Evolutionary conservation across 2,329 filamentous ascomycete genomes (phyloP).

Genomic region (Remersonia thermophila): DNA sequence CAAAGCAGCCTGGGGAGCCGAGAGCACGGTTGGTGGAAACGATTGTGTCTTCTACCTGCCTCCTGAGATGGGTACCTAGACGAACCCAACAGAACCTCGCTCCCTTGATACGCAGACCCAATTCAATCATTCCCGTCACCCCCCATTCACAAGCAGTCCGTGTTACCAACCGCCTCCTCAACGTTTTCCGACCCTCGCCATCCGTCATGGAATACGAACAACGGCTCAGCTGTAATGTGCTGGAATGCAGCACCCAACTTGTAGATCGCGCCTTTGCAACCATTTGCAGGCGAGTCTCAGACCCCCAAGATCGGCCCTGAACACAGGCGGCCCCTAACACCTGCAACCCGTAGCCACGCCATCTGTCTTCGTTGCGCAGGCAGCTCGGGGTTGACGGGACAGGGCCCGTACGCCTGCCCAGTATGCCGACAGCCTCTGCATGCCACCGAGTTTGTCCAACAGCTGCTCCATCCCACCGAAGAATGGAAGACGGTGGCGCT

Average conservation of each 20-base stretch:
- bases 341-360: slow-evolving; percentile 50
- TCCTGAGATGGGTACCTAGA: too few species aligned
- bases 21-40: background rate
- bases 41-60: background rate
- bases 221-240: slow-evolving; percentile 63
- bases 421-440: slow-evolving; percentile 58
- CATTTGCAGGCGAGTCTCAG: slow-evolving; percentile 59
- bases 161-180: too few species aligned
- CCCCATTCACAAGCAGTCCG: too few species aligned
- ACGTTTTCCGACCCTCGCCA: too few species aligned
- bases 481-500: slow-evolving; percentile 83
- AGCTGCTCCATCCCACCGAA: slow-evolving; percentile 60
- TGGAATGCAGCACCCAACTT: slow-evolving; percentile 62
- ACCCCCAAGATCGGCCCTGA: background rate
- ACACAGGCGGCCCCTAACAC: too few species aligned
- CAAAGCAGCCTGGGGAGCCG: too few species aligned
- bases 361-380: slow-evolving; percentile 71
- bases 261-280: slow-evolving; percentile 67
- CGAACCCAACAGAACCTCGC: too few species aligned
- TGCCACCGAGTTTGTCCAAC: slow-evolving; percentile 57
- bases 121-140: too few species aligned
- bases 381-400: slow-evolving; percentile 46
- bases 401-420: slow-evolving; percentile 51
- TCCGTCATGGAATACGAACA: slow-evolving; percentile 60
- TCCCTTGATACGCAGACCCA: too few species aligned